phyloP scores from a whole-genome alignment of 163 green algal species.

The Prototheca stagnorum region DNA sequence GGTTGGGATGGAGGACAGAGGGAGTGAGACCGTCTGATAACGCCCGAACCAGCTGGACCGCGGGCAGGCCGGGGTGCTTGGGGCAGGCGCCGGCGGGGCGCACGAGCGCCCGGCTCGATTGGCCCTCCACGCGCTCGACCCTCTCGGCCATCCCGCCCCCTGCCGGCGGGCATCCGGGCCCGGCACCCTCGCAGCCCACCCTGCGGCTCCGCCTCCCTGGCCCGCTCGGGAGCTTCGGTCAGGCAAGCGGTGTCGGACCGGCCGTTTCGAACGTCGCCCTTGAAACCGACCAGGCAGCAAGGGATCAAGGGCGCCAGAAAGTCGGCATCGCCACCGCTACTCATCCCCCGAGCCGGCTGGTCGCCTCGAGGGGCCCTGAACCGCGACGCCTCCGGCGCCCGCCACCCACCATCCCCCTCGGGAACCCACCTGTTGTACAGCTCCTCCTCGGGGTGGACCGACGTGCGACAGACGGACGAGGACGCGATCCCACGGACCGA shows the following conservation, averaged over 20 bases:
- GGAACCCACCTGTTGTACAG: slow-evolving; percentile 22
- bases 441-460: slow-evolving; percentile 26
- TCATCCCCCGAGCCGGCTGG: no score
- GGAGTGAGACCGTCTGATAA: background rate
- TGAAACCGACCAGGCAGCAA: no score
- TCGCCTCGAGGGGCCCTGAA: background rate
- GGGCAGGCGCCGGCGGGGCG: background rate
- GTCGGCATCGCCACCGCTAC: no score
- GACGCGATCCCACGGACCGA: no score
- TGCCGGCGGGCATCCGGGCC: no score
- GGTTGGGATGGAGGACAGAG: background rate
- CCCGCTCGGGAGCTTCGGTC: no score
- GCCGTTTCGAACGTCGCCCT: no score
- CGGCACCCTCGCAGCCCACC: no score
- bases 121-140: background rate
- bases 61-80: background rate
- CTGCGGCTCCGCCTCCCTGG: no score
- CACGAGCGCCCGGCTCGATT: background rate
- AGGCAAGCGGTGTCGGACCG: no score
- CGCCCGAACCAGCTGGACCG: background rate
- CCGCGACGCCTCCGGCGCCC: background rate
- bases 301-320: no score
- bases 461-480: background rate
- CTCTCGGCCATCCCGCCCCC: background rate
- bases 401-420: background rate